Percentiles rank a stretch among this genome's conserved stretches.
These are phyloP conservation scores for Vitis hybrid DNA, from an alignment of 177 flowering plant genomes.

Conservation along the genomic window DNA sequence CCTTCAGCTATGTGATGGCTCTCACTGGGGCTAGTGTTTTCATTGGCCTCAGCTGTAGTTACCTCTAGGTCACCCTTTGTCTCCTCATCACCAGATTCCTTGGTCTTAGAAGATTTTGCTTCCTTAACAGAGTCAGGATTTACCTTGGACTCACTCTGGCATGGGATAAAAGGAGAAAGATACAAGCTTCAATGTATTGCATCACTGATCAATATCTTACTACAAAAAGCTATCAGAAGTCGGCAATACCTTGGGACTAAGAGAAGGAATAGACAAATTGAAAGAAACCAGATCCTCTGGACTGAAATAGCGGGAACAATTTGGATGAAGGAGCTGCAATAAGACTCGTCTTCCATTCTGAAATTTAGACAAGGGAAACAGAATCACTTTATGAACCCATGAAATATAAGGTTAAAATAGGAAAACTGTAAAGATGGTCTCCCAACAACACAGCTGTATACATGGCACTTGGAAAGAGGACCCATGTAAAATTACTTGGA, in stretches of 20 bases:
- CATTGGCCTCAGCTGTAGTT: slow-evolving; percentile 18
- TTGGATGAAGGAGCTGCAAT: slow-evolving; percentile 88
- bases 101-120: slow-evolving; percentile 23
- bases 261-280: slow-evolving; percentile 63
- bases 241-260: slow-evolving; percentile 48
- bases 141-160: slow-evolving; percentile 27
- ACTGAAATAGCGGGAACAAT: slow-evolving; percentile 72
- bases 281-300: slow-evolving; percentile 71
- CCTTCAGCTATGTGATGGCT: slow-evolving; percentile 37
- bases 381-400: neutral
- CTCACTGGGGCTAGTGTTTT: slow-evolving; percentile 20
- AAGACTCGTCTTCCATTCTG: slow-evolving; percentile 81
- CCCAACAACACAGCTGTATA: neutral
- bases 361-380: slow-evolving; percentile 11
- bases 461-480: neutral
- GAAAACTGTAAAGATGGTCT: neutral
- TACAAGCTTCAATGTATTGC: neutral
- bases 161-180: neutral
- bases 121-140: neutral
- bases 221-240: neutral
- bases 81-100: slow-evolving; percentile 23
- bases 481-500: no score
- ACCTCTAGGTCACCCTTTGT: slow-evolving; percentile 16
- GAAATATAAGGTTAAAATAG: neutral
- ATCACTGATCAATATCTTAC: slow-evolving; percentile 1